A percentile compares a stretch with the other conserved stretches of the same genome.
Evolutionary conservation across 495 filamentous ascomycete species (phyloP).

Genomic region (Staphylotrichum longicolle): DNA sequence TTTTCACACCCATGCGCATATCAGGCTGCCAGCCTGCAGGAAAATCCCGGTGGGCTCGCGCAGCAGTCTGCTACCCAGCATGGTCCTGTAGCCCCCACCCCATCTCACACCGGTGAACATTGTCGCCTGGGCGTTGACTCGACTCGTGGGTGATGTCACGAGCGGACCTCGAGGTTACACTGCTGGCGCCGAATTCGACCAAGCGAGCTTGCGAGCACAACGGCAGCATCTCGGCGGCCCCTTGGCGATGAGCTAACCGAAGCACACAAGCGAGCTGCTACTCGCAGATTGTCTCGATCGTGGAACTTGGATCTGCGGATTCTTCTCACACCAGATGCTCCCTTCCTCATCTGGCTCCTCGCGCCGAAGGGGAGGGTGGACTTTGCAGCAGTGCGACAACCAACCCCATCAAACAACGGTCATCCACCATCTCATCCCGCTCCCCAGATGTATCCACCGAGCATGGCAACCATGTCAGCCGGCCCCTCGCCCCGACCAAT

Average conservation of each 20-base stretch:
- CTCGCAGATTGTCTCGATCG: not conserved
- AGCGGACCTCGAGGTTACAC: not conserved
- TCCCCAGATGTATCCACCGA: not conserved
- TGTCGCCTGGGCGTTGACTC: no score
- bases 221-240: not conserved
- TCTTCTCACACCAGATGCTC: not conserved
- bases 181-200: not conserved
- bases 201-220: constrained; percentile 1
- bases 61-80: not conserved
- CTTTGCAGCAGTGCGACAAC: not conserved
- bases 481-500: constrained; percentile 5
- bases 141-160: not conserved
- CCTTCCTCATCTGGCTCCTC: not conserved
- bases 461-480: not conserved
- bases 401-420: not conserved
- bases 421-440: not conserved
- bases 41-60: not conserved
- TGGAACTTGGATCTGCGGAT: not conserved
- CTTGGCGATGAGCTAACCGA: constrained; percentile 3
- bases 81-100: not conserved
- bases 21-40: constrained; percentile 1
- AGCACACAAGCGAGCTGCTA: constrained; percentile 7
- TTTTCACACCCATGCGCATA: constrained; percentile 3
- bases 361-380: not conserved
- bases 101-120: not conserved